Evolutionary conservation across 208 protist genomes (phyloP), one percentile per base, ranked within the genome.

Genomic region (Trypanosoma cruzi): DNA sequence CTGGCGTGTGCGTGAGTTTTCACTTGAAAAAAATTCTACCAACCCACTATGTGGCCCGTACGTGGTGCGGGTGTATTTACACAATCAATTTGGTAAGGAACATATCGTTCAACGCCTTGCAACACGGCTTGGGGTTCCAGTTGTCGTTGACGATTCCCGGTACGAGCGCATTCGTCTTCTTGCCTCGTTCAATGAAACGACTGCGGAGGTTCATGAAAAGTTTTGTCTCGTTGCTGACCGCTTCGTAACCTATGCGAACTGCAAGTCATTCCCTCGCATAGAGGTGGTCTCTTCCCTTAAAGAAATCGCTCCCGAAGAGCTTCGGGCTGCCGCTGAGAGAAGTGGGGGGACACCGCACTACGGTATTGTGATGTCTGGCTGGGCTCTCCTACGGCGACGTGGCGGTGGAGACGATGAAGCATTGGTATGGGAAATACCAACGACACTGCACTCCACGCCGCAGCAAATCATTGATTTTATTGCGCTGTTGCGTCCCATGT

Each of bases 11-110:
- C 68, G 68, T 34, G 68, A 80, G 37, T 84, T 49, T 49, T 37
- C 40, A 34, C 32, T 52, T 16, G 56, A 71, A 0, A 36, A 52
- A 14, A 37, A 42, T 29, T 50, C 16, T 37, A 16, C 2, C 24
- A 28, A 32, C 8, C 31, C 62, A 49, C 20, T 62, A 1, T 54
- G 68, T 22, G 64, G 78, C 32, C 77, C 84, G n/a, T 89, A 83
- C 53, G 71, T 81, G 4, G 55, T 94, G 32, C 85, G 85, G 4
- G 77, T 91, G 13, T 94, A 91, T 66, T 61, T 94, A 61, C 88
- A 94, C 72, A 94, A 94, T 61, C 80, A 91, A 44, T 94, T 94
- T 61, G 88, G 88, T 5, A 94, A 94, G 60, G 88, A 94, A 70
- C 44, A 80, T 68, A 49, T 90, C 16, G 64, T 94, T 13, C 88